These are phyloP conservation scores for Magnusiomyces sp. DNA, from an alignment of 1,139 yeast genomes.

Conservation along the genomic window DNA sequence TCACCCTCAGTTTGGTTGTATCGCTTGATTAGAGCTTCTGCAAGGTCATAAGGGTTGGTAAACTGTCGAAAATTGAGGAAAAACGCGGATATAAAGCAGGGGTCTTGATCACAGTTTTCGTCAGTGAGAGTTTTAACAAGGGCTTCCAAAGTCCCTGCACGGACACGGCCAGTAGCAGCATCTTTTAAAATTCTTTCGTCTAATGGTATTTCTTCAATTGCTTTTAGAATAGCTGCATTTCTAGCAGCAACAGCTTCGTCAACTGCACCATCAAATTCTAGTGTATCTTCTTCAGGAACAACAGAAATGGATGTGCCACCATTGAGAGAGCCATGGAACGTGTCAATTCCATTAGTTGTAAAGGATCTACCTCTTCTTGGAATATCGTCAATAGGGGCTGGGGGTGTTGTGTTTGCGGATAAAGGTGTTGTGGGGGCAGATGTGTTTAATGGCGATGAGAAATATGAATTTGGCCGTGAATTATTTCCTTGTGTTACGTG, in stretches of 20 bases:
- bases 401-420: conserved; percentile 5
- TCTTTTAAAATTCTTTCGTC: conserved; percentile 36
- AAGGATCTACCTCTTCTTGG: no score
- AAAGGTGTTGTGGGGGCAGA: not conserved
- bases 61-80: conserved; percentile 74
- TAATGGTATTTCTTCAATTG: conserved; percentile 12
- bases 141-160: conserved; percentile 77
- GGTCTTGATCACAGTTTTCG: conserved; percentile 55
- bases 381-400: no score
- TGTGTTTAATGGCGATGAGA: not conserved
- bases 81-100: conserved; percentile 65
- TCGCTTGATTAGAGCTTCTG: conserved; percentile 60
- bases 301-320: not conserved
- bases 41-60: conserved; percentile 58
- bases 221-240: conserved; percentile 4
- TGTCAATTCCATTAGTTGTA: no score
- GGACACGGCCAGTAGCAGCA: conserved; percentile 43
- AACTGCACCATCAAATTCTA: conserved; percentile 2
- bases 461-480: not conserved
- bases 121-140: conserved; percentile 64
- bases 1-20: no score
- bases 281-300: conserved; percentile 4
- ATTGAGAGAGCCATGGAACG: not conserved
- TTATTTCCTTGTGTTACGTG: no score
- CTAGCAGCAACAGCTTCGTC: conserved; percentile 2